Conservation (phyloP, 208 protist species). For the Leishmania tropica region DNA sequence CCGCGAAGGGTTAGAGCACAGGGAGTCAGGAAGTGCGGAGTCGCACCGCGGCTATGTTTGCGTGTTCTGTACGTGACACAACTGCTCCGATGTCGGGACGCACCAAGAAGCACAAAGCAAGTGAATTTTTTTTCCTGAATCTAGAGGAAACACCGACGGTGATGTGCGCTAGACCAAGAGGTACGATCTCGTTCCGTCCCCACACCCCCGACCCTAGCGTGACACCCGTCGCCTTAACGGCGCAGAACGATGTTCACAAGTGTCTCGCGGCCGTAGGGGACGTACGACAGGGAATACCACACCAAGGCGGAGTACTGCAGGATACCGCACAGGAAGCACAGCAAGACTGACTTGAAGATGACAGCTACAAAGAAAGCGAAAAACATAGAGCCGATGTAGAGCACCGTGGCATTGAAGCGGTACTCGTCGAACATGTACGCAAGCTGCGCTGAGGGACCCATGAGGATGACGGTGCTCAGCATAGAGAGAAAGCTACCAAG, state of each 20-base stretch:
- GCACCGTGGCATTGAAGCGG: slow-evolving; percentile 53
- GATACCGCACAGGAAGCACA: slow-evolving; percentile 74
- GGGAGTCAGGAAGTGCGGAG: not conserved
- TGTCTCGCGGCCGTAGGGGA: slow-evolving; percentile 85
- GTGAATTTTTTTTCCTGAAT: not conserved
- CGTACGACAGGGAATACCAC: slow-evolving; percentile 93
- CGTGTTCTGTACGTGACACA: not conserved
- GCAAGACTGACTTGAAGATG: slow-evolving; percentile 55
- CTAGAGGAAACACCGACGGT: not conserved
- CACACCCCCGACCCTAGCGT: not conserved
- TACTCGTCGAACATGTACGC: slow-evolving; percentile 92
- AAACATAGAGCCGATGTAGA: slow-evolving; percentile 80
- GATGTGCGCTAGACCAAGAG: not conserved
- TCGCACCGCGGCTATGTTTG: not conserved
- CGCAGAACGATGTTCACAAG: slow-evolving; percentile 49
- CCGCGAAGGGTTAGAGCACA: not conserved
- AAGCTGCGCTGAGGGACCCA: slow-evolving; percentile 84
- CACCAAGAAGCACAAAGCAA: not conserved
- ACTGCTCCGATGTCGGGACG: not conserved
- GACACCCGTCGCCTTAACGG: not conserved
- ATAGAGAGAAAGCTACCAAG: slow-evolving; percentile 85
- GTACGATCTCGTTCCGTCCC: not conserved
- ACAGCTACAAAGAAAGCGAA: slow-evolving; percentile 75
- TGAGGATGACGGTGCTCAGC: slow-evolving; percentile 78
- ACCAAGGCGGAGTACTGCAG: slow-evolving; percentile 81